A percentile compares a stretch with the other conserved stretches of the same genome.
These are phyloP conservation scores for Dioscorea cayenensis DNA, from an alignment of 116 monocot genomes.

Conservation along the genomic window DNA sequence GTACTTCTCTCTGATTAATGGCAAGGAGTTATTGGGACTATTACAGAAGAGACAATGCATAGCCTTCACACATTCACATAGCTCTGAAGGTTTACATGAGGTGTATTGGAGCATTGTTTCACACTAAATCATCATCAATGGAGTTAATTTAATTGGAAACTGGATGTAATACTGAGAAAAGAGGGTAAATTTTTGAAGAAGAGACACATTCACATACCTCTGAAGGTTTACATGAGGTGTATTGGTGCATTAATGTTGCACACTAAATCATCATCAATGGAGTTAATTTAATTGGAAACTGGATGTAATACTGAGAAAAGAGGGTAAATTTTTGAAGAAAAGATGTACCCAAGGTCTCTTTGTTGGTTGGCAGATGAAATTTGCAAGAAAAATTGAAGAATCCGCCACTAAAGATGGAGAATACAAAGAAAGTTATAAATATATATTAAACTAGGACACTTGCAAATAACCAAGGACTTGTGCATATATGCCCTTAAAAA, in stretches of 20 bases:
- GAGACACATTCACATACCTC: too few relatives aligned
- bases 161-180: too few relatives aligned
- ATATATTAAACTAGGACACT: too few relatives aligned
- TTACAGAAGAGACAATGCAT: constrained; percentile 56
- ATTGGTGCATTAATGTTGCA: too few relatives aligned
- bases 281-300: too few relatives aligned
- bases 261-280: too few relatives aligned
- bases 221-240: too few relatives aligned
- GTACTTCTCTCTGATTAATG: constrained; percentile 88
- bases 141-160: background rate
- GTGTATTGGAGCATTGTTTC: constrained; percentile 73
- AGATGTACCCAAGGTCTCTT: constrained; percentile 87
- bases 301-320: too few relatives aligned
- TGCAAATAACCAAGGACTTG: too few relatives aligned
- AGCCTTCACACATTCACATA: constrained; percentile 59
- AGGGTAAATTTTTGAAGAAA: background rate
- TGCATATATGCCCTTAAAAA: too few relatives aligned
- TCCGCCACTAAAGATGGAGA: constrained; percentile 68
- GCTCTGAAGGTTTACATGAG: constrained; percentile 55
- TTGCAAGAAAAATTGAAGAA: constrained; percentile 77
- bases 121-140: constrained; percentile 34
- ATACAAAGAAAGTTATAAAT: constrained; percentile 67
- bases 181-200: too few relatives aligned
- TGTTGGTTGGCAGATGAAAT: constrained; percentile 62
- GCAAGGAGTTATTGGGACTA: constrained; percentile 46